These are phyloP conservation scores for Picochlorum sp. DNA, from an alignment of 139 green algal genomes.

Conservation along the genomic window DNA sequence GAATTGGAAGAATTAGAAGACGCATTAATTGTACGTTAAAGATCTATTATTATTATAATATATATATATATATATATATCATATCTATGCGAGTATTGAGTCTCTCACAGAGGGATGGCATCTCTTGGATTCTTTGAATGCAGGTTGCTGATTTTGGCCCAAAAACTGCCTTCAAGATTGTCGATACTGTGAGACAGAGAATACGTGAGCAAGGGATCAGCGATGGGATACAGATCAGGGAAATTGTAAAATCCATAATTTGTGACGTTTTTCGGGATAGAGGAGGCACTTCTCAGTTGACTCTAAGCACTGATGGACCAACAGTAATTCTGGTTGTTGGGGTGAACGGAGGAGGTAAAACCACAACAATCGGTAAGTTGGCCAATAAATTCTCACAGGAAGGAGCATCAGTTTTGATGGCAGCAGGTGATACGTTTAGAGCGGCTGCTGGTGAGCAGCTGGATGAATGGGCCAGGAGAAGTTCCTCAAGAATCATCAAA, in stretches of 20 bases:
- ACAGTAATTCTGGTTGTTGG: conserved; percentile 81
- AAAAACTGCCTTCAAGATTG: conserved; percentile 70
- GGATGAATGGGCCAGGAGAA: conserved; percentile 67
- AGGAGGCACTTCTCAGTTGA: conserved; percentile 26
- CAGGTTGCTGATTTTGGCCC: conserved; percentile 85
- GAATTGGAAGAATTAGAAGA: conserved; percentile 93
- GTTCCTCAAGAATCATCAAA: conserved; percentile 38
- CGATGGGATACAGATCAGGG: conserved; percentile 24
- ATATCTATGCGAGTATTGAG: not conserved
- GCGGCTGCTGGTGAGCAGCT: conserved; percentile 93
- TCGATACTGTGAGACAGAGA: conserved; percentile 66
- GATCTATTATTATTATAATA: not conserved
- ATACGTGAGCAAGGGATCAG: conserved; percentile 57
- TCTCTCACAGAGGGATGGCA: not conserved
- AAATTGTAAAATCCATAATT: conserved; percentile 33
- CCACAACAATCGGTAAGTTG: conserved; percentile 92
- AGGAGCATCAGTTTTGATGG: conserved; percentile 64
- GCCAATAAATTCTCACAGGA: conserved; percentile 50
- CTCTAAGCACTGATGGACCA: conserved; percentile 27
- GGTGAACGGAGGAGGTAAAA: conserved; percentile 97
- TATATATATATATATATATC: not conserved
- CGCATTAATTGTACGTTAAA: conserved; percentile 59
- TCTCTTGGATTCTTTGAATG: not conserved
- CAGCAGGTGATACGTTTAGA: conserved; percentile 92
- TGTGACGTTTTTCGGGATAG: conserved; percentile 16